Conservation (phyloP, 805 yeast genomes). For the Kurtzmaniella cleridarum region DNA sequence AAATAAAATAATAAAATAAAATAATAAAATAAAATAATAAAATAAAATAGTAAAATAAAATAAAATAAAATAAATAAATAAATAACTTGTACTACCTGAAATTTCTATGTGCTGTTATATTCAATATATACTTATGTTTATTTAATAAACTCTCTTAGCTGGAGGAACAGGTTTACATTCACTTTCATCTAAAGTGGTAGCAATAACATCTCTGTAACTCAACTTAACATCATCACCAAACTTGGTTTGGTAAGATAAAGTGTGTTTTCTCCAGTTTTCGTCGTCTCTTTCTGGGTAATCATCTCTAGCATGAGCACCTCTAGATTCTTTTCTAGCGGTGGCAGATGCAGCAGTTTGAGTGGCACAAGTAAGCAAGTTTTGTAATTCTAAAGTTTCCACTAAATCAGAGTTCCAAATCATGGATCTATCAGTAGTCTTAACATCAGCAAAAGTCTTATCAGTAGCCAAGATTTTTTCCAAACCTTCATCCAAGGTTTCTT, state of each 20-base stretch:
- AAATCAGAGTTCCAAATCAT: conserved; percentile 99
- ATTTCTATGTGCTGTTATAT: too few species aligned
- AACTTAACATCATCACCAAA: conserved; percentile 68
- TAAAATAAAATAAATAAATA: too few species aligned
- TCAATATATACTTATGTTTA: too few species aligned
- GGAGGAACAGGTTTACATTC: conserved; percentile 98
- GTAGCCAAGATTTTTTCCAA: conserved; percentile 70
- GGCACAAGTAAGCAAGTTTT: conserved; percentile 95
- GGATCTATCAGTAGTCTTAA: conserved; percentile 89
- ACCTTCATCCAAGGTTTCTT: conserved; percentile 88
- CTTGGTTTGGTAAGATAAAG: conserved; percentile 82
- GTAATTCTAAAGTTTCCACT: conserved; percentile 93
- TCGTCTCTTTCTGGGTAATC: conserved; percentile 96
- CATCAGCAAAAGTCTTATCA: conserved; percentile 67
- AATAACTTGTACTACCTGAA: too few species aligned
- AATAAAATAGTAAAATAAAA: too few species aligned
- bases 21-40: too few species aligned
- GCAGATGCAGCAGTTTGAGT: conserved; percentile 93
- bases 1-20: too few species aligned
- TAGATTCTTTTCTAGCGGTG: conserved; percentile 91
- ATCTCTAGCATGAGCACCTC: conserved; percentile 99
- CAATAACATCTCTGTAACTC: conserved; percentile 81
- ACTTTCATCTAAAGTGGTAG: conserved; percentile 77
- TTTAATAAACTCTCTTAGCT: conserved; percentile 86
- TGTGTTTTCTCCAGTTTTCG: conserved; percentile 95